Conservation (phyloP, 2,329 filamentous ascomycete genomes). For the Cytospora leucostoma region DNA sequence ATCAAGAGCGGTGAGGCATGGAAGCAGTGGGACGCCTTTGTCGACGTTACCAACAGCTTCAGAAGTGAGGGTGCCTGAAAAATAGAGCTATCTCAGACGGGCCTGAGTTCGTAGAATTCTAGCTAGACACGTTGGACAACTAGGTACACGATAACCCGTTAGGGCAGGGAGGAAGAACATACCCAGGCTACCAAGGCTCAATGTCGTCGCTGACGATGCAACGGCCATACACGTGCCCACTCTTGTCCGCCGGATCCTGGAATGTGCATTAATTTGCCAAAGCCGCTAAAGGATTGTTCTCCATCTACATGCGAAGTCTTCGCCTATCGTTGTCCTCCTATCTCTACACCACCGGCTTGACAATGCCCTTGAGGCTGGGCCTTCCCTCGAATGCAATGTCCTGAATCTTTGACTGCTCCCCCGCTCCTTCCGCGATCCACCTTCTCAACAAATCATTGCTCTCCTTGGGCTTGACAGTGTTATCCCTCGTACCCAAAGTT, state of each 20-base stretch:
- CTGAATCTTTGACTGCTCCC: slow-evolving; percentile 45
- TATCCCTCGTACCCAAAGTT: slow-evolving; percentile 79
- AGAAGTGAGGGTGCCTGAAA: background rate
- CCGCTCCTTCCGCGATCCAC: slow-evolving; percentile 66
- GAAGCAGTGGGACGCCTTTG: slow-evolving; percentile 80
- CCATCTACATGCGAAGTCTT: background rate
- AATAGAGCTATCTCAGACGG: background rate
- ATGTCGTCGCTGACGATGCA: background rate
- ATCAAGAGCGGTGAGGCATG: slow-evolving; percentile 85
- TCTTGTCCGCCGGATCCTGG: background rate
- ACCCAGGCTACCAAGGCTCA: background rate
- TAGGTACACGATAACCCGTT: background rate
- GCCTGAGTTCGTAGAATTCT: background rate
- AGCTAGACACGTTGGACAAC: background rate
- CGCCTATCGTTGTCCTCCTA: slow-evolving; percentile 35
- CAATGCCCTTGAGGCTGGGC: slow-evolving; percentile 49
- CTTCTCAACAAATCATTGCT: slow-evolving; percentile 80
- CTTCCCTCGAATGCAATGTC: slow-evolving; percentile 54
- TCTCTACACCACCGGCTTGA: slow-evolving; percentile 51
- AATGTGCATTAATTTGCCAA: background rate
- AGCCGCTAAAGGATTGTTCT: no score
- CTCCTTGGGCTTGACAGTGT: slow-evolving; percentile 84
- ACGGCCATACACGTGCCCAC: background rate
- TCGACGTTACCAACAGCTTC: slow-evolving; percentile 70
- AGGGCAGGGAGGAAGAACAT: background rate